These are phyloP conservation scores for Ophiostoma sp. DNA, from an alignment of 2,329 filamentous ascomycete species.

Conservation along the genomic window DNA sequence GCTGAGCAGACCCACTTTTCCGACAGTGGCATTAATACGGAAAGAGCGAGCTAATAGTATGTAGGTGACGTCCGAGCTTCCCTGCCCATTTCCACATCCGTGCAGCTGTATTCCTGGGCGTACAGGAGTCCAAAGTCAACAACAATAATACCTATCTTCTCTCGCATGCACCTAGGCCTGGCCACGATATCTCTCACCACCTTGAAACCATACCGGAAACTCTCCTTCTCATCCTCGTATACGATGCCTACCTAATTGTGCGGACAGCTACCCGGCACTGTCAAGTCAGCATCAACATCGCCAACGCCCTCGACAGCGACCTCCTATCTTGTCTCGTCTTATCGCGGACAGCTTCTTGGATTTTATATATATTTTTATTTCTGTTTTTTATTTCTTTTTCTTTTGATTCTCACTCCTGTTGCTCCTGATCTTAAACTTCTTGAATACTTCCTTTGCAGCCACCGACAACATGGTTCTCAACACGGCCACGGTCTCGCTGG, in stretches of 20 bases:
- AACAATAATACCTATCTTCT: neutral
- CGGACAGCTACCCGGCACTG: neutral
- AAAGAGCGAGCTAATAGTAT: neutral
- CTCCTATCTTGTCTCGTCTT: neutral
- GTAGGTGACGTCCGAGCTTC: constrained; percentile 9
- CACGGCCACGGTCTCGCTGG: constrained; percentile 73
- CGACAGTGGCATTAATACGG: neutral
- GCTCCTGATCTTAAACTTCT: neutral
- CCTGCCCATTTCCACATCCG: neutral
- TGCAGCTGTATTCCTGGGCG: neutral
- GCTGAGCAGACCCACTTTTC: constrained; percentile 1
- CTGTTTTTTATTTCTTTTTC: neutral
- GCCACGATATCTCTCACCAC: neutral
- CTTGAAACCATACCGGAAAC: neutral
- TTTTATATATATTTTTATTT: neutral
- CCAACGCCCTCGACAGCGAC: neutral
- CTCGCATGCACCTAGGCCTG: neutral
- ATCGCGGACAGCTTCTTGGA: neutral
- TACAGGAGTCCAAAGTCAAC: neutral
- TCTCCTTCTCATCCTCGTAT: neutral
- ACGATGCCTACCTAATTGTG: neutral
- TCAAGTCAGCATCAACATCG: neutral
- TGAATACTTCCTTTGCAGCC: neutral
- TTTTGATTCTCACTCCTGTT: neutral
- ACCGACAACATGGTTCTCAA: constrained; percentile 47